Conservation (phyloP, 2,329 filamentous ascomycete species). For the Diaporthe longicolla region DNA sequence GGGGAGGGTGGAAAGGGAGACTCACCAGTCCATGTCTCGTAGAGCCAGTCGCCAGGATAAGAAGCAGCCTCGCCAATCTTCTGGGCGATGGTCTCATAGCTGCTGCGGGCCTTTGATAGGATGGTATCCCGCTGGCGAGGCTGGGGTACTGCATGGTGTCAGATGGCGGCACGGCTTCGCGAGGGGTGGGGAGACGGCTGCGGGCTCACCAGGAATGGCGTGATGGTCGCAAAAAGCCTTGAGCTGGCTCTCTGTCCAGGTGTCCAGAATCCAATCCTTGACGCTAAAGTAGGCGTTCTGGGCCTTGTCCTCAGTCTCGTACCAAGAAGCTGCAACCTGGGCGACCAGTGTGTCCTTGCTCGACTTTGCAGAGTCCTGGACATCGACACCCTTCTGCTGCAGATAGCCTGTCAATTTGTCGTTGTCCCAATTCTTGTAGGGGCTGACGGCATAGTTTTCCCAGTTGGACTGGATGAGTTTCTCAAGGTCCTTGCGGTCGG, state of each 20-base stretch:
- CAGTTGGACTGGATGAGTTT: conserved; percentile 91
- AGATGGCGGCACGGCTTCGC: neutral
- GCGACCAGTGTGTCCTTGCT: conserved; percentile 77
- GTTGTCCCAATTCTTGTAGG: conserved; percentile 84
- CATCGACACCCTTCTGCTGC: conserved; percentile 77
- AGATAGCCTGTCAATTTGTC: conserved; percentile 78
- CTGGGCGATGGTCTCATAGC: conserved; percentile 84
- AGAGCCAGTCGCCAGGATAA: conserved; percentile 98
- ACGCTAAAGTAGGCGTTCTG: conserved; percentile 79
- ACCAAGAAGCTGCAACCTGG: conserved; percentile 82
- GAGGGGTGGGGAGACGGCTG: neutral
- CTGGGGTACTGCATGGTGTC: conserved; percentile 73
- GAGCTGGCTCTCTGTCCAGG: conserved; percentile 93
- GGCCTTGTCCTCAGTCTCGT: conserved; percentile 83
- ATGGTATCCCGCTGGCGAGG: conserved; percentile 88
- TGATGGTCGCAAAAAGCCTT: conserved; percentile 94
- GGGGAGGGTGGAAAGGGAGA: conserved; percentile 10
- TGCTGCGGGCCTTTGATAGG: conserved; percentile 82
- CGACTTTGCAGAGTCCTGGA: conserved; percentile 75
- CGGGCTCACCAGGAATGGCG: conserved; percentile 75
- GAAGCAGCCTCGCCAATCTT: conserved; percentile 79
- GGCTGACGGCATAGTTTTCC: conserved; percentile 80
- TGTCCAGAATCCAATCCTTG: conserved; percentile 95
- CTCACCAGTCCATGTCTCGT: conserved; percentile 81
- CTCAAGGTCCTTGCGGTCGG: conserved; percentile 96